phyloP scores from a whole-genome alignment of 331 rosid genomes.

The Rhamnella rubrinervis region DNA sequence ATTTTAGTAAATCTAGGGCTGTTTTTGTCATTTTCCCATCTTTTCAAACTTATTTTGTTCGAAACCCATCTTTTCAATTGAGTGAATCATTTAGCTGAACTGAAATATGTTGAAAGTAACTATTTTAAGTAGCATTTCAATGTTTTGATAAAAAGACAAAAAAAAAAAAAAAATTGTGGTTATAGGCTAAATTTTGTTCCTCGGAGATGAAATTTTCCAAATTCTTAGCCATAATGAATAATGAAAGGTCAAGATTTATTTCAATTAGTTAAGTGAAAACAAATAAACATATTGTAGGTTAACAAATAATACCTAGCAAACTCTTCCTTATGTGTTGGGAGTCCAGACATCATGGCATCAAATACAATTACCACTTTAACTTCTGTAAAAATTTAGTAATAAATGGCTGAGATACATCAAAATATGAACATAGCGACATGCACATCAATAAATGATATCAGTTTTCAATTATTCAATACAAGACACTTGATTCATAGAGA shows the following conservation, averaged over 20 bases:
- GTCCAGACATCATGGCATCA: constrained; percentile 95
- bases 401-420: constrained; percentile 4
- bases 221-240: background rate
- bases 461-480: background rate
- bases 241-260: constrained; percentile 2
- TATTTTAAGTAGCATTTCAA: no score
- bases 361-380: constrained; percentile 88
- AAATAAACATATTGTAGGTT: constrained; percentile 17
- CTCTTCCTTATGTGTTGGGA: constrained; percentile 75
- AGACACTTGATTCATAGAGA: background rate
- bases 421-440: background rate
- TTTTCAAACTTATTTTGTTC: no score
- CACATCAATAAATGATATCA: background rate
- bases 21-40: no score
- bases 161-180: background rate
- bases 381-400: constrained; percentile 51
- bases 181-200: background rate
- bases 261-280: background rate
- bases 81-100: no score
- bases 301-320: constrained; percentile 60
- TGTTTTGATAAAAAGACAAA: background rate
- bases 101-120: no score
- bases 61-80: no score
- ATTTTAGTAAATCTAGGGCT: no score
- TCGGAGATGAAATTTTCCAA: background rate